These are phyloP conservation scores for Ceratobasidium papillatum DNA, from an alignment of 1,284 basidiomycete species.

Conservation along the genomic window DNA sequence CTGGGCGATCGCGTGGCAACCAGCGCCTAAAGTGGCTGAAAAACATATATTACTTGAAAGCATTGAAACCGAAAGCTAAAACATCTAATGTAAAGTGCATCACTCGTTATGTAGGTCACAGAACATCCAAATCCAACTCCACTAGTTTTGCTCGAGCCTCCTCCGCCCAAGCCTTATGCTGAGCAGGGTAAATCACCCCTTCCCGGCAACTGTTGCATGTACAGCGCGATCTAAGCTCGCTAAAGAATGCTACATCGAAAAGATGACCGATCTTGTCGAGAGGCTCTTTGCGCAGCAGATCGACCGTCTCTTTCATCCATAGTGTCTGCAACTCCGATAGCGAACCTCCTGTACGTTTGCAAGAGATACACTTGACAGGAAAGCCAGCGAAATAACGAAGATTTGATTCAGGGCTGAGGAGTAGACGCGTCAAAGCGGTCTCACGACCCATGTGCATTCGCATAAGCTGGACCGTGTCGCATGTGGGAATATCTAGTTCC, in stretches of 20 bases:
- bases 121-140: constrained; percentile 17
- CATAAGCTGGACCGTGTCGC: constrained; percentile 27
- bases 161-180: constrained; percentile 7
- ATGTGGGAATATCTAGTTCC: constrained; percentile 8
- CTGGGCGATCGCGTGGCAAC: not conserved
- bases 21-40: not conserved
- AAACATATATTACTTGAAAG: too few species aligned
- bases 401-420: constrained; percentile 14
- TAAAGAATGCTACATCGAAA: constrained; percentile 11
- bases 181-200: not conserved
- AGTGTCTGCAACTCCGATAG: constrained; percentile 23
- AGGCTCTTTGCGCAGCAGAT: constrained; percentile 13
- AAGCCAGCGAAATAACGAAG: constrained; percentile 26
- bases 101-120: too few species aligned
- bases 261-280: constrained; percentile 15
- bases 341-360: constrained; percentile 6
- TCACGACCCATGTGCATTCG: constrained; percentile 38
- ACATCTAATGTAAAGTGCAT: not conserved
- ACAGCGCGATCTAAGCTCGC: constrained; percentile 13
- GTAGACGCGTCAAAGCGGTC: constrained; percentile 15
- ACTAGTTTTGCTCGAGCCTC: not conserved
- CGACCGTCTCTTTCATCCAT: constrained; percentile 32
- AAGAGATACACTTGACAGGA: constrained; percentile 14
- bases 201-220: constrained; percentile 12
- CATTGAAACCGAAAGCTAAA: not conserved